Conservation (phyloP, 1,284 basidiomycete genomes). For the Apiotrichum gracile region DNA sequence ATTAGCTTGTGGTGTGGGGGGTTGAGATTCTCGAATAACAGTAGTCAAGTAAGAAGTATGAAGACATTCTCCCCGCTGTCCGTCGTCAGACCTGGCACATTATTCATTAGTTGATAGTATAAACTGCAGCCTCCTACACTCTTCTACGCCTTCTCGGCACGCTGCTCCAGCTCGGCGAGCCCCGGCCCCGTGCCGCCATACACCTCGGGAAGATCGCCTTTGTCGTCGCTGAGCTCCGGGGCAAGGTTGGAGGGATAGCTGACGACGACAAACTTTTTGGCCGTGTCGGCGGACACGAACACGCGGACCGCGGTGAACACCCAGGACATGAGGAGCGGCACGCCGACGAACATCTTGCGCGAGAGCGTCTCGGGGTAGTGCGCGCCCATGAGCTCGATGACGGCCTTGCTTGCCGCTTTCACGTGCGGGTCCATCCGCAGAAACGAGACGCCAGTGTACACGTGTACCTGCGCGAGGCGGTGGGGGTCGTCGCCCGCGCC, state of each 20-base stretch:
- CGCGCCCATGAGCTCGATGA: conserved; percentile 21
- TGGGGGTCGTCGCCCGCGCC: conserved; percentile 18
- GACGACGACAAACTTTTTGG: conserved; percentile 24
- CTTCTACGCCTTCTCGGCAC: neutral
- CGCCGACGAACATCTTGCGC: conserved; percentile 28
- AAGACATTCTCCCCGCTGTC: too few relatives aligned
- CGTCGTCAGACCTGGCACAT: too few relatives aligned
- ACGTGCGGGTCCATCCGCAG: conserved; percentile 23
- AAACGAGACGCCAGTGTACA: conserved; percentile 25
- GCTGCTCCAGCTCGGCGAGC: conserved; percentile 12
- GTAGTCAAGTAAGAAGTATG: too few relatives aligned
- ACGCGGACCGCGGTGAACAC: conserved; percentile 21
- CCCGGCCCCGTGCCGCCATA: conserved; percentile 19
- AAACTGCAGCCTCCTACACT: too few relatives aligned
- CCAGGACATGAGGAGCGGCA: conserved; percentile 27
- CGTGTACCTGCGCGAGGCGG: conserved; percentile 24
- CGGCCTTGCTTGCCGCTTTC: conserved; percentile 23
- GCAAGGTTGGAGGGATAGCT: conserved; percentile 16
- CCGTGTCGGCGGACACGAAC: conserved; percentile 23
- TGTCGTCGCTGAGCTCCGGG: conserved; percentile 17
- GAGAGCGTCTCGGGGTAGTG: conserved; percentile 28
- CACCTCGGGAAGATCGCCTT: conserved; percentile 14
- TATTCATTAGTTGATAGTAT: too few relatives aligned
- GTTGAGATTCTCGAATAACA: too few relatives aligned
- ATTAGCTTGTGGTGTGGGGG: too few relatives aligned